phyloP scores from a whole-genome alignment of 2,329 filamentous ascomycete genomes.

The Trichoderma polysporum region DNA sequence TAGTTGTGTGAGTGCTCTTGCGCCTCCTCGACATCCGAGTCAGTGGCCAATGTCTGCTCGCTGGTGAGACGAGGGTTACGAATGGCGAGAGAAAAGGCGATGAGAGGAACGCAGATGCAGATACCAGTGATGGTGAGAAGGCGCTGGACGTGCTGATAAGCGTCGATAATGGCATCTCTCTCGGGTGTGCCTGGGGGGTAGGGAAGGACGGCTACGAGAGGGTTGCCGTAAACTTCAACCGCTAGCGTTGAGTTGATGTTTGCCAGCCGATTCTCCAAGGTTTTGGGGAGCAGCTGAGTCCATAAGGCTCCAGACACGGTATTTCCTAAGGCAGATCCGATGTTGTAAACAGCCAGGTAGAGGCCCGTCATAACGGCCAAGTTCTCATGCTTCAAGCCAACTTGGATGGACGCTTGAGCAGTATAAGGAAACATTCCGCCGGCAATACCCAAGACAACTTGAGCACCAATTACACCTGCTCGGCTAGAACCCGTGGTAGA shows the following conservation, averaged over 20 bases:
- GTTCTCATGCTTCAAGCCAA: constrained; percentile 47
- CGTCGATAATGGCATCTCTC: constrained; percentile 42
- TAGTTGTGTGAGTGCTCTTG: background rate
- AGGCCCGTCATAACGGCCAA: constrained; percentile 64
- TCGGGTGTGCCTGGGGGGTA: constrained; percentile 42
- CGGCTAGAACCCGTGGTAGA: constrained; percentile 43
- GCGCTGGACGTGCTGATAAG: constrained; percentile 49
- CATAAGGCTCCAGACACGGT: constrained; percentile 62
- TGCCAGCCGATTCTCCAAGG: constrained; percentile 52
- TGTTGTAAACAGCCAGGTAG: constrained; percentile 62
- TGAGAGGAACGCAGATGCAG: constrained; percentile 49
- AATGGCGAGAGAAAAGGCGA: constrained; percentile 43
- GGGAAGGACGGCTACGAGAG: constrained; percentile 18
- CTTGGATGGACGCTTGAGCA: constrained; percentile 47
- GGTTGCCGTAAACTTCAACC: constrained; percentile 31
- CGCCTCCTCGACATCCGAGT: constrained; percentile 15
- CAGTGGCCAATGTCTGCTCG: constrained; percentile 44
- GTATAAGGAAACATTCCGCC: constrained; percentile 61
- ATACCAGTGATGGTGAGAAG: constrained; percentile 50
- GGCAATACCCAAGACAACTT: constrained; percentile 62
- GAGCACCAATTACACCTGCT: constrained; percentile 60
- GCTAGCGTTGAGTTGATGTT: constrained; percentile 38
- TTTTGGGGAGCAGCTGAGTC: constrained; percentile 57
- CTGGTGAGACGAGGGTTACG: constrained; percentile 49
- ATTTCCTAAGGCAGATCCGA: constrained; percentile 61